These are phyloP conservation scores for Trichomonascaceae sp. DNA, from an alignment of 1,139 yeast species.

Conservation along the genomic window DNA sequence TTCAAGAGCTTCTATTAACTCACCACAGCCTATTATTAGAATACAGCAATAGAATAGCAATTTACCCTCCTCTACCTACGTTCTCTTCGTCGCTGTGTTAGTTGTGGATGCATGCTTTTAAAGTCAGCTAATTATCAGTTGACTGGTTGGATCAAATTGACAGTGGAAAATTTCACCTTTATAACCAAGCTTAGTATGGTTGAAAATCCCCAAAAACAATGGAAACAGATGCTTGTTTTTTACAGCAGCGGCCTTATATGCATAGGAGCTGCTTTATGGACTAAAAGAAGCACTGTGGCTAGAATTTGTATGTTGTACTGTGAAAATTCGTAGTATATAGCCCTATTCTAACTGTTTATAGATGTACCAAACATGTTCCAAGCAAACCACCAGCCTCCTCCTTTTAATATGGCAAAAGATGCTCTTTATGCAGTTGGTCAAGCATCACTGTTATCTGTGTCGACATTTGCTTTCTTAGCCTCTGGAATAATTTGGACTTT, in stretches of 20 bases:
- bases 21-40: constrained; percentile 54
- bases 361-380: constrained; percentile 72
- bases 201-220: constrained; percentile 19
- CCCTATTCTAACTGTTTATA: constrained; percentile 17
- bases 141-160: not conserved
- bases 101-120: constrained; percentile 28
- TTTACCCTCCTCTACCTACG: constrained; percentile 17
- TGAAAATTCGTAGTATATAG: not conserved
- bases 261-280: constrained; percentile 63
- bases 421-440: constrained; percentile 84
- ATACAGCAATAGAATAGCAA: too few relatives aligned
- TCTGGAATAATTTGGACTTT: constrained; percentile 76
- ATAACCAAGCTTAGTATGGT: not conserved
- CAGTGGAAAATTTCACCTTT: constrained; percentile 1
- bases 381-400: constrained; percentile 82
- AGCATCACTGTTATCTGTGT: constrained; percentile 68
- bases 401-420: constrained; percentile 71
- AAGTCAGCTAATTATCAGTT: not conserved
- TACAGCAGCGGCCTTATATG: constrained; percentile 69
- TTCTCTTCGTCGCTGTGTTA: constrained; percentile 24
- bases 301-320: constrained; percentile 32
- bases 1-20: constrained; percentile 80
- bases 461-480: constrained; percentile 64
- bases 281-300: constrained; percentile 65
- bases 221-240: constrained; percentile 65